phyloP scores from a whole-genome alignment of 768 basidiomycete species.

The Termitomyces sp. region DNA sequence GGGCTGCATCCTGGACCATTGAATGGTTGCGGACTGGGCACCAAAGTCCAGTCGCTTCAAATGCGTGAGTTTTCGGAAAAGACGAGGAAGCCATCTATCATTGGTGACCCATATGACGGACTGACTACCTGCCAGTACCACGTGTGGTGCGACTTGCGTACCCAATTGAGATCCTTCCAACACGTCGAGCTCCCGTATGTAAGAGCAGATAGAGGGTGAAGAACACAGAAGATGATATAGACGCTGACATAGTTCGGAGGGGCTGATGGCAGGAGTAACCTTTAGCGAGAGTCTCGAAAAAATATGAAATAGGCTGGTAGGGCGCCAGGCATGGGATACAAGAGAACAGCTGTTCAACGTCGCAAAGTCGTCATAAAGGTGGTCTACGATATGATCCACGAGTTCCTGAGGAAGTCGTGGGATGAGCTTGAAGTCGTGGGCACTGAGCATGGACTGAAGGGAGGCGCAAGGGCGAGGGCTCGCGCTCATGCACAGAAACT shows the following conservation, averaged over 20 bases:
- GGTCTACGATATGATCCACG: conserved; percentile 42
- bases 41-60: conserved; percentile 32
- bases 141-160: conserved; percentile 17
- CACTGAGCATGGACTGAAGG: conserved; percentile 8
- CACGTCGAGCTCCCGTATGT: conserved; percentile 34
- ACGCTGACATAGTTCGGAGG: conserved; percentile 27
- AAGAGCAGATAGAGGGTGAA: conserved; percentile 26
- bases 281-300: conserved; percentile 35
- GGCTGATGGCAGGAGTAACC: conserved; percentile 12
- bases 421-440: conserved; percentile 2
- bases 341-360: conserved; percentile 29
- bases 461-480: conserved; percentile 5
- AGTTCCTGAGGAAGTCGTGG: conserved; percentile 38
- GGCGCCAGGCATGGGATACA: conserved; percentile 34
- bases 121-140: conserved; percentile 17
- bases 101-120: conserved; percentile 34
- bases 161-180: conserved; percentile 31
- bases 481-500: conserved; percentile 9
- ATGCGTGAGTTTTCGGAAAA: conserved; percentile 31
- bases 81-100: conserved; percentile 29
- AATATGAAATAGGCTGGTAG: conserved; percentile 31
- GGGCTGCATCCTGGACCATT: conserved; percentile 31
- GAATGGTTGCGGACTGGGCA: conserved; percentile 26
- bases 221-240: conserved; percentile 28
- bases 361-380: conserved; percentile 29